These are phyloP conservation scores for Diplodia scrobiculata DNA, from an alignment of 2,329 filamentous ascomycete genomes.

Conservation along the genomic window DNA sequence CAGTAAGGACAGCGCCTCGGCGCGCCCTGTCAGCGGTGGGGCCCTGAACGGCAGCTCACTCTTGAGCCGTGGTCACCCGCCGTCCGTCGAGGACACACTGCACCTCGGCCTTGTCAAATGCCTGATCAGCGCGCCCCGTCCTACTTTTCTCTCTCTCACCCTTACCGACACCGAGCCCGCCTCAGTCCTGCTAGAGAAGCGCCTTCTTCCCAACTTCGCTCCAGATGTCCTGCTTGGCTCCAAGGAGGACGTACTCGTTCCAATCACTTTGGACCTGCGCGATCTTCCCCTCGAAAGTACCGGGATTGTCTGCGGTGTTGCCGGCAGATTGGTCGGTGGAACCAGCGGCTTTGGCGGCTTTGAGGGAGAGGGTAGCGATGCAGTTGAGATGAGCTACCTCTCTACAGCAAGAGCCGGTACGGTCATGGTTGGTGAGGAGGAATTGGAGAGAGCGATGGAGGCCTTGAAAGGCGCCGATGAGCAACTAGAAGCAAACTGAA, in stretches of 20 bases:
- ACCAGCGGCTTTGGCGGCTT: slow-evolving; percentile 54
- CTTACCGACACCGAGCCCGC: slow-evolving; percentile 73
- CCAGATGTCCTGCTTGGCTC: slow-evolving; percentile 72
- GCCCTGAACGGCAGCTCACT: slow-evolving; percentile 19
- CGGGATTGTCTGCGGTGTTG: slow-evolving; percentile 92
- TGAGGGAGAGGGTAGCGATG: slow-evolving; percentile 38
- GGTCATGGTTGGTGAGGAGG: slow-evolving; percentile 78
- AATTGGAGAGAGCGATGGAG: slow-evolving; percentile 71
- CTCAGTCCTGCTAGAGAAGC: slow-evolving; percentile 71
- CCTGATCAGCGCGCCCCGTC: slow-evolving; percentile 55
- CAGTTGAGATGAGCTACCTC: slow-evolving; percentile 82
- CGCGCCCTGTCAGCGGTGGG: slow-evolving; percentile 28
- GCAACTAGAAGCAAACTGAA: slow-evolving; percentile 31
- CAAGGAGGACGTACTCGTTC: slow-evolving; percentile 71
- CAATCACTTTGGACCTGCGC: slow-evolving; percentile 84
- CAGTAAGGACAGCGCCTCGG: slow-evolving; percentile 46
- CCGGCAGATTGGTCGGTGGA: slow-evolving; percentile 75
- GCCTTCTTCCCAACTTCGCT: slow-evolving; percentile 59
- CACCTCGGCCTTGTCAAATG: slow-evolving; percentile 53
- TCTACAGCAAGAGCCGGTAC: slow-evolving; percentile 86
- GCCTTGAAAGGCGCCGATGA: slow-evolving; percentile 59
- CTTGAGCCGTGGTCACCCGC: slow-evolving; percentile 37
- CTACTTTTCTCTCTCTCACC: slow-evolving; percentile 72
- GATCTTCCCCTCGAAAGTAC: slow-evolving; percentile 83
- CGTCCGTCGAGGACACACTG: slow-evolving; percentile 48